These are phyloP conservation scores for Parathielavia hyrcaniae DNA, from an alignment of 495 filamentous ascomycete species.

Conservation along the genomic window DNA sequence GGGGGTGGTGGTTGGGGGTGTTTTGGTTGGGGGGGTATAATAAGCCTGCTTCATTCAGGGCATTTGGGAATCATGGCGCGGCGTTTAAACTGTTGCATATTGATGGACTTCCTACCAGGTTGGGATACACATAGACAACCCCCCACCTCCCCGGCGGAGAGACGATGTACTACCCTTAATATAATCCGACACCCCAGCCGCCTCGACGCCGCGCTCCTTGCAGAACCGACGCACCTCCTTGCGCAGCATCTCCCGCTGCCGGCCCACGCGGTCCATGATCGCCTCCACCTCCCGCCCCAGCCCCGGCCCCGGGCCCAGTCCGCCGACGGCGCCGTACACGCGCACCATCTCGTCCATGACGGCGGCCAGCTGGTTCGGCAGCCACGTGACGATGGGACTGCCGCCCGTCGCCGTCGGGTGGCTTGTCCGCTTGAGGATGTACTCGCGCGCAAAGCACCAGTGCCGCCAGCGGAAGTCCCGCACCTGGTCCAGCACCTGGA, in stretches of 20 bases:
- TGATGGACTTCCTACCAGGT: not conserved
- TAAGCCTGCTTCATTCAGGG: not conserved
- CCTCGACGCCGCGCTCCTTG: conserved; percentile 55
- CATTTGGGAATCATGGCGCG: not conserved
- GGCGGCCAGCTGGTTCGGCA: conserved; percentile 75
- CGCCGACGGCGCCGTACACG: conserved; percentile 48
- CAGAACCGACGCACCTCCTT: conserved; percentile 81
- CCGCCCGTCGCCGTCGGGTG: conserved; percentile 88
- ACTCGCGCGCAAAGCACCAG: conserved; percentile 92
- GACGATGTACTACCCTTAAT: not conserved
- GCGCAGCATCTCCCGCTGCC: conserved; percentile 62
- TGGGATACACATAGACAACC: not conserved
- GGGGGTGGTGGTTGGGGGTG: not conserved
- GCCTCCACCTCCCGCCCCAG: conserved; percentile 37
- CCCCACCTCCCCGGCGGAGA: too few relatives aligned
- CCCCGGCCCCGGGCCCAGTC: too few relatives aligned
- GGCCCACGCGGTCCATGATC: conserved; percentile 65
- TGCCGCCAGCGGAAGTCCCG: conserved; percentile 89
- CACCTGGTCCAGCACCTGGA: conserved; percentile 71
- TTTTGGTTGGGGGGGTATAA: not conserved
- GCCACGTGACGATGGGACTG: conserved; percentile 86
- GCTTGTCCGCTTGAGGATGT: conserved; percentile 74
- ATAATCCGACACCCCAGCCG: not conserved
- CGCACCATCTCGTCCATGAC: conserved; percentile 70
- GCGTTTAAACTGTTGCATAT: conserved; percentile 1